Evolutionary conservation across 768 basidiomycete genomes (phyloP), one percentile per base, ranked within the genome.

Genomic region (Dictyophora rubrovolvata): DNA sequence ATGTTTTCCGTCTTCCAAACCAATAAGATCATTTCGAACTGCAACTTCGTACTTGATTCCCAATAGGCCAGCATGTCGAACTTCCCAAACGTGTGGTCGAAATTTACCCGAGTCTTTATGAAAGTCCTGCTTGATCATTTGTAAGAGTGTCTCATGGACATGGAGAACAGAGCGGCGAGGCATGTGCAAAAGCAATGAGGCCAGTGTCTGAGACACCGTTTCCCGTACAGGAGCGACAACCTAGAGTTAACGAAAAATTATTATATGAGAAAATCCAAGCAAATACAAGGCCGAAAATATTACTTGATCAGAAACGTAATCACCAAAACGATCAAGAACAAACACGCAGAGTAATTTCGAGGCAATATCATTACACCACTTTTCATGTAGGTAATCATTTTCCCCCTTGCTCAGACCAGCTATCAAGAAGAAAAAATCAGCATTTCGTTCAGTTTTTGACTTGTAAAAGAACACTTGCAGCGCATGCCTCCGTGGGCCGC

Each of bases 1-100:
- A 17, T 77, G 74, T 60, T 71, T 75, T 17, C 84, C 85, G 5
- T 69, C 70, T 28, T 72, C 75, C 35, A 46, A 55, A 16, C 81
- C 80, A 59, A 98, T 84, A 21, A 97, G 73, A 68, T 96, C 93
- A 56, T 78, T 83, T 63, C 93, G 77, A 17, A 98, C 96, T 14
- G 95, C 96, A 37, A 98, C 93, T 70, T 97, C 91, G 69, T 98
- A 98, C 75, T 97, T 97, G 70, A 99, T 84, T 1, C 96, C 96
- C 9, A 98, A 79, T 60, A 99, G 73, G 28, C 96, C 96, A n/a
- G 96, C 94, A 74, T 99, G 96, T 56, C 95, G 80, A 53, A 99
- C 87, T 71, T 98, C 92, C 96, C 96, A 99, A 7, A 93, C 80
- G 70, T 94, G 90, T 61, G 34, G 60, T 63, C 35, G 59, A 56